Percentiles rank a stretch among this genome's conserved stretches.
phyloP scores from a whole-genome alignment of 2,329 filamentous ascomycete genomes.

The Microthyrium microscopicum region DNA sequence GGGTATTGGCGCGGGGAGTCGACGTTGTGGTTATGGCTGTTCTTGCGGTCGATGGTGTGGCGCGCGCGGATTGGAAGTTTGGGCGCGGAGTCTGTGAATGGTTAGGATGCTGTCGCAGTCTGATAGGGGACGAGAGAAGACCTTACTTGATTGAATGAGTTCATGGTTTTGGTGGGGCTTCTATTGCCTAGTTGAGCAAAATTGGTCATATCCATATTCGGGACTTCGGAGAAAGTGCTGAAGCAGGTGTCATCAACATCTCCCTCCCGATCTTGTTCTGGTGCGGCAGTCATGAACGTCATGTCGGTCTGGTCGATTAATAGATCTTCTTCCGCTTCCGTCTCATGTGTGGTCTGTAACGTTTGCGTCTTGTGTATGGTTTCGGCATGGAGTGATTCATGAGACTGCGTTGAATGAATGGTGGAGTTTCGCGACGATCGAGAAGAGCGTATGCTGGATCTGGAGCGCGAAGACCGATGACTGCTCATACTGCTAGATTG shows the following conservation, averaged over 20 bases:
- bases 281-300: slow-evolving; percentile 19
- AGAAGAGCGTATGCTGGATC: neutral
- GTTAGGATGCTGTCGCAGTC: neutral
- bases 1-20: slow-evolving; percentile 37
- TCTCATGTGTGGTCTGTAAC: slow-evolving; percentile 4
- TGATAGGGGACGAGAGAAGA: neutral
- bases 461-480: neutral
- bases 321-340: slow-evolving; percentile 11
- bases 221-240: slow-evolving; percentile 78
- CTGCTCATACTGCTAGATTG: too few relatives aligned
- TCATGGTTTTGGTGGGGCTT: slow-evolving; percentile 25
- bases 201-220: slow-evolving; percentile 58
- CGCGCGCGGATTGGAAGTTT: slow-evolving; percentile 18
- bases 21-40: slow-evolving; percentile 20
- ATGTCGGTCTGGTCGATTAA: slow-evolving; percentile 22
- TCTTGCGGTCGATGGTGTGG: slow-evolving; percentile 34
- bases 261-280: too few relatives aligned
- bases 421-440: neutral
- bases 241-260: slow-evolving; percentile 62
- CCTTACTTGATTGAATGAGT: slow-evolving; percentile 13
- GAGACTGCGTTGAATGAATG: neutral
- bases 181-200: slow-evolving; percentile 55
- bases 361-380: slow-evolving; percentile 12
- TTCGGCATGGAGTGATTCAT: slow-evolving; percentile 9
- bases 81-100: slow-evolving; percentile 18